Conservation (phyloP, 148 eudicot species). For the Tetragonia tetragonoides region DNA sequence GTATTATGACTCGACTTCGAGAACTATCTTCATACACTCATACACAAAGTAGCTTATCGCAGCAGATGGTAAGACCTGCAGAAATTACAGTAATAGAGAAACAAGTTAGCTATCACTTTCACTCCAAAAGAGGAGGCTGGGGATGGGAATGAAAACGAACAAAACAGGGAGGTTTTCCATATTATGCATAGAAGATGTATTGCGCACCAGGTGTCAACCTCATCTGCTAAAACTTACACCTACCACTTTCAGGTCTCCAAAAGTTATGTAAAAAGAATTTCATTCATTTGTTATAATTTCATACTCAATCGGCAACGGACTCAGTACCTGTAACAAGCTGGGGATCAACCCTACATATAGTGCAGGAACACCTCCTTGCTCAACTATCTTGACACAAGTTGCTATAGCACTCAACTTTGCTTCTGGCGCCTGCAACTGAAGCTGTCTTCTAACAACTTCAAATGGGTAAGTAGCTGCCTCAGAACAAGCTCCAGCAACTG, state of each 20-base stretch:
- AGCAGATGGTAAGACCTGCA: slow-evolving; percentile 96
- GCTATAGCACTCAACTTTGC: slow-evolving; percentile 76
- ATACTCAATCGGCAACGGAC: background rate
- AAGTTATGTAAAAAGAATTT: too few relatives aligned
- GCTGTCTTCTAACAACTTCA: slow-evolving; percentile 98
- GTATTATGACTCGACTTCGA: slow-evolving; percentile 66
- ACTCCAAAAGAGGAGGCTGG: background rate
- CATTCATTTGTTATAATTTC: background rate
- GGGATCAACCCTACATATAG: slow-evolving; percentile 90
- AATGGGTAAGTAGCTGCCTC: slow-evolving; percentile 98
- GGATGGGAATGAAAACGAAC: too few relatives aligned
- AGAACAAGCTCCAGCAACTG: slow-evolving; percentile 93
- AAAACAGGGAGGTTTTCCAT: background rate
- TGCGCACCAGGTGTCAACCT: too few relatives aligned
- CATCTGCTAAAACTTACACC: too few relatives aligned
- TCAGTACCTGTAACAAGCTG: slow-evolving; percentile 80
- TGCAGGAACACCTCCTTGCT: slow-evolving; percentile 92
- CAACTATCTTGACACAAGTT: slow-evolving; percentile 74
- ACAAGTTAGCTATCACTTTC: slow-evolving; percentile 7
- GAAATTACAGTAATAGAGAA: slow-evolving; percentile 20
- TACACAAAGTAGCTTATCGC: slow-evolving; percentile 97
- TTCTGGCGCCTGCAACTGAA: slow-evolving; percentile 88
- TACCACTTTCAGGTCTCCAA: too few relatives aligned
- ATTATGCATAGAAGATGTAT: too few relatives aligned
- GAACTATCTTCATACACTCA: slow-evolving; percentile 91